Evolutionary conservation across 805 yeast species (phyloP).

Genomic region (Candida piceae): DNA sequence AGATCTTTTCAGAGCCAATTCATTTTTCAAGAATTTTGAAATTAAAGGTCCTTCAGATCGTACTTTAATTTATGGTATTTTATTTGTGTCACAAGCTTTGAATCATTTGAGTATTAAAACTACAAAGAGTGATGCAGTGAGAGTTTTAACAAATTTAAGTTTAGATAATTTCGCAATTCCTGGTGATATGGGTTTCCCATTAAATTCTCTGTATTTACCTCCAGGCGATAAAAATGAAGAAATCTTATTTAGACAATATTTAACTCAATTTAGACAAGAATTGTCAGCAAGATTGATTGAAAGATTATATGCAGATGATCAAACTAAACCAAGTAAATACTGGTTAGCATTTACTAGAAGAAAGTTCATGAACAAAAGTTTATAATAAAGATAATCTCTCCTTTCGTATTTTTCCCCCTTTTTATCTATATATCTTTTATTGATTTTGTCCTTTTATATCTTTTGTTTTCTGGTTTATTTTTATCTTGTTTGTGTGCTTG

Average conservation of each 20-base stretch:
- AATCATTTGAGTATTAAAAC: conserved; percentile 49
- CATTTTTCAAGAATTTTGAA: conserved; percentile 95
- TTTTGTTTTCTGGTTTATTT: too few species aligned
- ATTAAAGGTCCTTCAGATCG: conserved; percentile 95
- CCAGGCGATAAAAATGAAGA: conserved; percentile 72
- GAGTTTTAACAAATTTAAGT: conserved; percentile 75
- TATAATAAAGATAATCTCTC: too few species aligned
- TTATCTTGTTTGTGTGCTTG: too few species aligned
- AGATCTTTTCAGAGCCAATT: conserved; percentile 91
- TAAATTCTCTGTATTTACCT: conserved; percentile 72
- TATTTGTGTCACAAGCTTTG: conserved; percentile 82
- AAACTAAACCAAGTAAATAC: conserved; percentile 68
- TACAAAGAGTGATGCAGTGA: conserved; percentile 53
- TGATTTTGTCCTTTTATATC: too few species aligned
- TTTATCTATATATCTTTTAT: too few species aligned
- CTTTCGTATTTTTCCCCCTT: too few species aligned
- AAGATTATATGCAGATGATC: conserved; percentile 61
- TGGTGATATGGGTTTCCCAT: conserved; percentile 92
- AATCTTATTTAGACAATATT: conserved; percentile 73
- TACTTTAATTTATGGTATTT: conserved; percentile 86
- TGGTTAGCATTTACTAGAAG: conserved; percentile 97
- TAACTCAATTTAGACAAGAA: conserved; percentile 94
- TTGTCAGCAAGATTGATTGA: conserved; percentile 73
- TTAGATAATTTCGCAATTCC: conserved; percentile 88
- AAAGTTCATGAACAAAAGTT: conserved; percentile 90